Evolutionary conservation across 176 grass and related monocot species (phyloP), one percentile per base, ranked within the genome.

Genomic region (Aegilops speltoides): DNA sequence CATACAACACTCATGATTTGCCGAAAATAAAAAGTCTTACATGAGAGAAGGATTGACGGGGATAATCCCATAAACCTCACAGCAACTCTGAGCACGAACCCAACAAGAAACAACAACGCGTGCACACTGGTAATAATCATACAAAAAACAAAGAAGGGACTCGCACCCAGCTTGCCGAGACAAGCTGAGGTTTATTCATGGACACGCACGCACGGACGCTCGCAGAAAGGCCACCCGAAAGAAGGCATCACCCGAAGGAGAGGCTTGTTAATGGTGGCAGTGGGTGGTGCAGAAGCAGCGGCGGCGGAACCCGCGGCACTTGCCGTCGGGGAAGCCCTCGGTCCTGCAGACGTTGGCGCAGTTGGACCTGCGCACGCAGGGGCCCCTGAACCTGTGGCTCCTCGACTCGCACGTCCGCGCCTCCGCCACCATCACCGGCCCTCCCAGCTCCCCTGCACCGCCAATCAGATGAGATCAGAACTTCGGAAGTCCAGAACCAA

Each of bases 291-390:
- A 97, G 77, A 90, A 93, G 89, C 93, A 95, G 67, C 93, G 86
- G 76, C 91, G 89, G 33, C 89, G 91, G 66, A 97, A 79, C 1
- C 91, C 89, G 4, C 87, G 83, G 87, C 93, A 97, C 60, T 46
- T 75, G 62, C 95, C 93, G 72, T 62, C 87, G 3, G 26, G 14
- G 91, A 97, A 97, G 16, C 95, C 95, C 89, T 97, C 95, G 10
- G 89, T 95, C 59, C 8, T 56, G 87, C 93, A 97, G 38, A 97
- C 89, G 65, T 83, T 93, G 52, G 87, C 93, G 79, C 95, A 95
- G 87, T 95, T 95, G 68, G 15, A 38, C 0, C n/a, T 0, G 48
- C 82, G 84, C n/a, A 91, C 61, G 91, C 95, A 97, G 4, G 85
- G 37, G 1, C 95, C 95, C 57, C 78, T 82, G 89, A 91, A 95